These are phyloP conservation scores for Cicer bijugum DNA, from an alignment of 306 rosid species.

Conservation along the genomic window DNA sequence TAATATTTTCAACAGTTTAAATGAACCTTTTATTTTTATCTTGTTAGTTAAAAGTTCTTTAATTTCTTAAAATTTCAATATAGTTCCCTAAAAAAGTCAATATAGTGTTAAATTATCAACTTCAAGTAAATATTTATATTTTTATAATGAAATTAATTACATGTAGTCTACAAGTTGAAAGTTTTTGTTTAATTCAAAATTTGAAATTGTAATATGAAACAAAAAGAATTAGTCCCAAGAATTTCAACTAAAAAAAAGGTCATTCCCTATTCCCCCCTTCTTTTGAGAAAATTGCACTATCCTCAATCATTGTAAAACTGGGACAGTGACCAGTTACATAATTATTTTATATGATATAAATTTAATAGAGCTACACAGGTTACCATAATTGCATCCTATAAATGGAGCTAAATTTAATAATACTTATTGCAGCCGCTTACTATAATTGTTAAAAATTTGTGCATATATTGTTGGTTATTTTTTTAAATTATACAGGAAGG, in stretches of 20 bases:
- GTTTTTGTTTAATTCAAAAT: not conserved
- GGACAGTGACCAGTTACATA: not conserved
- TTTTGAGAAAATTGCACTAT: not conserved
- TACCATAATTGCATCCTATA: not conserved
- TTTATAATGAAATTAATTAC: not conserved
- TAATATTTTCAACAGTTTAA: too few relatives aligned
- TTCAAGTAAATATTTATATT: not conserved
- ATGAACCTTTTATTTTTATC: too few relatives aligned
- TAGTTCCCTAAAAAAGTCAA: too few relatives aligned
- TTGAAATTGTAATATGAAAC: not conserved
- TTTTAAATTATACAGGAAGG: not conserved
- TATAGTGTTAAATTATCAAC: not conserved
- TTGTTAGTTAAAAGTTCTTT: too few relatives aligned
- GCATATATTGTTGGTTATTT: not conserved
- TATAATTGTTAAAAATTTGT: not conserved
- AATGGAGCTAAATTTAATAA: not conserved
- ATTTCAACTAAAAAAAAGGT: not conserved
- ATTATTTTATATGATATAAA: not conserved
- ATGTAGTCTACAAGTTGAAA: not conserved
- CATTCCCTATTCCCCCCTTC: not conserved
- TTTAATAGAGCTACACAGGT: not conserved
- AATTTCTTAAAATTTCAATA: too few relatives aligned
- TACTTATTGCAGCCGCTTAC: not conserved
- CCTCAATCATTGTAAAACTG: conserved; percentile 12
- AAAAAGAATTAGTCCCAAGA: not conserved